A percentile compares a stretch with the other conserved stretches of the same genome.
These are phyloP conservation scores for Vitis hybrid DNA, from an alignment of 177 flowering plant genomes.

Conservation along the genomic window DNA sequence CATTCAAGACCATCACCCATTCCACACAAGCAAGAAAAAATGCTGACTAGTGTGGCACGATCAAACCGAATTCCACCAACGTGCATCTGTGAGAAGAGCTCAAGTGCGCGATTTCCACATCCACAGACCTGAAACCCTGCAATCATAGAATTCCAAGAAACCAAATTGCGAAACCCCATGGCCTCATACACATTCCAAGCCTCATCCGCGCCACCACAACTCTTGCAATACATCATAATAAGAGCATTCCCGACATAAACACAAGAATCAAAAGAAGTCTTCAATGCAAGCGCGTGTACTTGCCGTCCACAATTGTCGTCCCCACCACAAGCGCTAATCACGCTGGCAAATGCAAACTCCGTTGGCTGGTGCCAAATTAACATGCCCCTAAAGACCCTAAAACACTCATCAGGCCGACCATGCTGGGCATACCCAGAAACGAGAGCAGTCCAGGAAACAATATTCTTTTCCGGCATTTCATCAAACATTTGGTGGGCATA, in stretches of 20 bases:
- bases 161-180: conserved; percentile 41
- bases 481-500: conserved; percentile 54
- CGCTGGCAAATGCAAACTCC: conserved; percentile 61
- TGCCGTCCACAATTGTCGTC: conserved; percentile 44
- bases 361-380: conserved; percentile 42
- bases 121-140: conserved; percentile 43
- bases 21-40: conserved; percentile 41
- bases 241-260: conserved; percentile 73
- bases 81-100: conserved; percentile 49
- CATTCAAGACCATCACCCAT: conserved; percentile 13
- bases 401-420: conserved; percentile 36
- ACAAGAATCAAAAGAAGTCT: conserved; percentile 45
- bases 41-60: conserved; percentile 56
- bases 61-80: conserved; percentile 47
- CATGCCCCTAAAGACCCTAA: conserved; percentile 45
- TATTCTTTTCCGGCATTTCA: conserved; percentile 61
- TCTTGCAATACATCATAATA: conserved; percentile 63
- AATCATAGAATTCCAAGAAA: conserved; percentile 78
- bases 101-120: conserved; percentile 26
- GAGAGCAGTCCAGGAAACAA: conserved; percentile 74
- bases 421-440: conserved; percentile 59
- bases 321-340: conserved; percentile 43
- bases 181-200: conserved; percentile 50
- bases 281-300: conserved; percentile 60
- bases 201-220: conserved; percentile 25